Conservation (phyloP, 495 filamentous ascomycete species). For the Lichenothelia convexa region DNA sequence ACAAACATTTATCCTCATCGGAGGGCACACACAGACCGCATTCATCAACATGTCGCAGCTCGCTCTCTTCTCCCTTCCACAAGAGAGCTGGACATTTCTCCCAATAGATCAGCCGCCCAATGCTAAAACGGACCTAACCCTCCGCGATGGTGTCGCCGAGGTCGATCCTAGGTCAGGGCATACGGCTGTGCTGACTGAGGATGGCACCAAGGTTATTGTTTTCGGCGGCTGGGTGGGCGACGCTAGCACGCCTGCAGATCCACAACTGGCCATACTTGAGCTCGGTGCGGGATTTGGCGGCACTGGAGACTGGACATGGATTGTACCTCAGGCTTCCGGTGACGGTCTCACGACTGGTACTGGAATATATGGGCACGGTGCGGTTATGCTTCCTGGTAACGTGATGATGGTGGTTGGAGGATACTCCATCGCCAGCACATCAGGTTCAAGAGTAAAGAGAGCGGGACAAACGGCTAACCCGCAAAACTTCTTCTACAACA, state of each 20-base stretch:
- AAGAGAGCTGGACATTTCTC: slow-evolving; percentile 71
- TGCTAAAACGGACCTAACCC: slow-evolving; percentile 29
- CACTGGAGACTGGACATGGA: slow-evolving; percentile 52
- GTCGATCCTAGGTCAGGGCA: slow-evolving; percentile 77
- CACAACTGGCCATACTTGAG: slow-evolving; percentile 59
- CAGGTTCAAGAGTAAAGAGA: slow-evolving; percentile 22
- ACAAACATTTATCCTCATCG: slow-evolving; percentile 62
- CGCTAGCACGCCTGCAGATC: slow-evolving; percentile 48
- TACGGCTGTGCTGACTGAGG: slow-evolving; percentile 56
- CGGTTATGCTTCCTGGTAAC: slow-evolving; percentile 62
- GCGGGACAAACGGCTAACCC: slow-evolving; percentile 19
- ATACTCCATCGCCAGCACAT: slow-evolving; percentile 39
- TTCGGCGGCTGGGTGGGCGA: slow-evolving; percentile 88
- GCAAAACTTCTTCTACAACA: slow-evolving; percentile 53
- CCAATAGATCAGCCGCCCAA: slow-evolving; percentile 32
- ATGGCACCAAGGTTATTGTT: slow-evolving; percentile 55
- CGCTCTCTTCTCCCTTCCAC: slow-evolving; percentile 70
- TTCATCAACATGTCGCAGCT: slow-evolving; percentile 90
- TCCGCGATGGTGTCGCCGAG: slow-evolving; percentile 16
- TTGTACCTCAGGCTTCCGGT: slow-evolving; percentile 30
- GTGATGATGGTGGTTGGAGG: slow-evolving; percentile 85
- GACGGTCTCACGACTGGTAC: slow-evolving; percentile 27
- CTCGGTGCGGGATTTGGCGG: slow-evolving; percentile 54
- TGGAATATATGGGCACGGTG: slow-evolving; percentile 74
- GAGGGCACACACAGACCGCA: slow-evolving; percentile 64